Percentiles rank a stretch among this genome's conserved stretches.
Evolutionary conservation across 768 basidiomycete genomes (phyloP).

Genomic region (Suillus spraguei): DNA sequence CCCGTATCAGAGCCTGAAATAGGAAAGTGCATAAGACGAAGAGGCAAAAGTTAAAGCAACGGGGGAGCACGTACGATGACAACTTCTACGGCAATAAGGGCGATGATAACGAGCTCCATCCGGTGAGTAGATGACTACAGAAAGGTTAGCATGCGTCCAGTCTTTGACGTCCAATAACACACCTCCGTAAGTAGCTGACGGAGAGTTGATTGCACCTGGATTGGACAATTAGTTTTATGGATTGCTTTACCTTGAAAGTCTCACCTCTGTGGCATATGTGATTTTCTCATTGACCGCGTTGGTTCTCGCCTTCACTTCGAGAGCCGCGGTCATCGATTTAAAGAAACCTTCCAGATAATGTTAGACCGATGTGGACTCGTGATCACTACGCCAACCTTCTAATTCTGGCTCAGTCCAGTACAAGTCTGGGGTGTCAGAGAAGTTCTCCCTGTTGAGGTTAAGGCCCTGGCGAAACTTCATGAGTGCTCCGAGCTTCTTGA

Average conservation of each 20-base stretch:
- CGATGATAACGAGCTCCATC: conserved; percentile 96
- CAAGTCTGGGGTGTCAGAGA: conserved; percentile 87
- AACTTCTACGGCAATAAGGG: conserved; percentile 94
- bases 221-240: conserved; percentile 5
- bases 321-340: conserved; percentile 78
- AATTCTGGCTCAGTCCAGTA: conserved; percentile 95
- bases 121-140: conserved; percentile 81
- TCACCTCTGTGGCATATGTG: conserved; percentile 81
- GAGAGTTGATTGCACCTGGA: conserved; percentile 81
- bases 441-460: conserved; percentile 88
- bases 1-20: conserved; percentile 69
- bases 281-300: conserved; percentile 89
- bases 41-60: background rate
- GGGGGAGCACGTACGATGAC: conserved; percentile 62
- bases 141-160: conserved; percentile 4
- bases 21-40: conserved; percentile 8
- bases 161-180: conserved; percentile 1
- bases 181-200: conserved; percentile 88
- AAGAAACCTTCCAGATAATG: conserved; percentile 60
- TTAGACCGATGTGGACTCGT: background rate
- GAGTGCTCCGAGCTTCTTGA: conserved; percentile 89
- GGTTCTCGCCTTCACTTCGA: conserved; percentile 85
- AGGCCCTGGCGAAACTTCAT: conserved; percentile 92
- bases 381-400: conserved; percentile 55
- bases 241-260: conserved; percentile 12